These are phyloP conservation scores for Dendrobium nobile DNA, from an alignment of 106 monocot species.

Conservation along the genomic window DNA sequence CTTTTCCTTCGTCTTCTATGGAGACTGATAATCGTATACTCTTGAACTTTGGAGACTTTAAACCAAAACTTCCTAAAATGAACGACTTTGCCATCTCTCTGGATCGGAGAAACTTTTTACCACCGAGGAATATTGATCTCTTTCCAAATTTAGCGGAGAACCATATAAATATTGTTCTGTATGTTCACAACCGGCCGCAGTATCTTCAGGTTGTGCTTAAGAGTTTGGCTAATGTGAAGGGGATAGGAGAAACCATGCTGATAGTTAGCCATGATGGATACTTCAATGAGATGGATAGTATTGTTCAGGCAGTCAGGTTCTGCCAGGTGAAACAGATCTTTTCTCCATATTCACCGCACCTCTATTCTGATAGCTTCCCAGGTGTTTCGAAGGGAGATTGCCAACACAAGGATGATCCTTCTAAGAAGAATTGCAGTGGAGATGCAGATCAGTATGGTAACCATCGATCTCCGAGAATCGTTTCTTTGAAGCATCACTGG, in stretches of 20 bases:
- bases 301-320: slow-evolving; percentile 60
- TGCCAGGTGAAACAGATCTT: slow-evolving; percentile 96
- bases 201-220: slow-evolving; percentile 67
- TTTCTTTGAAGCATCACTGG: slow-evolving; percentile 98
- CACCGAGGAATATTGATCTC: slow-evolving; percentile 57
- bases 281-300: slow-evolving; percentile 80
- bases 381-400: slow-evolving; percentile 73
- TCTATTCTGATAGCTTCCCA: slow-evolving; percentile 66
- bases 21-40: neutral
- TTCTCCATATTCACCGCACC: slow-evolving; percentile 86
- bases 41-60: slow-evolving; percentile 22
- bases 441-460: slow-evolving; percentile 83
- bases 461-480: slow-evolving; percentile 80
- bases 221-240: slow-evolving; percentile 69
- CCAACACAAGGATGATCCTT: slow-evolving; percentile 41
- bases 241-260: slow-evolving; percentile 81
- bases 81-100: slow-evolving; percentile 49
- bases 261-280: slow-evolving; percentile 96
- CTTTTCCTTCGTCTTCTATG: neutral
- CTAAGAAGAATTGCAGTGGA: slow-evolving; percentile 54
- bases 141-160: slow-evolving; percentile 57
- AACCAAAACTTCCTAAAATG: slow-evolving; percentile 53
- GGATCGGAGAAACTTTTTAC: slow-evolving; percentile 46
- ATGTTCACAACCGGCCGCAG: slow-evolving; percentile 92
- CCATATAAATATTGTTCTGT: slow-evolving; percentile 76